Percentiles rank a stretch among this genome's conserved stretches.
phyloP scores from a whole-genome alignment of 2,329 filamentous ascomycete species.

The Colletotrichum sp. region DNA sequence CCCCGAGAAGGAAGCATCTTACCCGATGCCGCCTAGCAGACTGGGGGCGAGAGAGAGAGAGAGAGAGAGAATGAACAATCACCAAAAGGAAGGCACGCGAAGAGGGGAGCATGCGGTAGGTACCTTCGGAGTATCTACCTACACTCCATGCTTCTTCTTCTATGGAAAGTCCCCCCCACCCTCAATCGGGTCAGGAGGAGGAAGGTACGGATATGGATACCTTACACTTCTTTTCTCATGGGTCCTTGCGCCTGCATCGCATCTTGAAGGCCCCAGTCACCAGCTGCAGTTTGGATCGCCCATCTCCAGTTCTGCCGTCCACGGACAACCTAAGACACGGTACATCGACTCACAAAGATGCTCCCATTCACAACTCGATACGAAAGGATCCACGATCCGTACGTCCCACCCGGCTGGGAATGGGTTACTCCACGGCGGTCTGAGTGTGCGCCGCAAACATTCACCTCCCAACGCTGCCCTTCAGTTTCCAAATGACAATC shows the following conservation, averaged over 20 bases:
- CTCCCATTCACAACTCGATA: background rate
- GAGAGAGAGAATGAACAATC: background rate
- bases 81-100: background rate
- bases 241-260: background rate
- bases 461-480: background rate
- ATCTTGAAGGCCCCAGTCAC: background rate
- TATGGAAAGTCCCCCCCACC: background rate
- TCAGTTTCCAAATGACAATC: background rate
- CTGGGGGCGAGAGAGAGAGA: background rate
- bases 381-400: background rate
- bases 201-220: background rate
- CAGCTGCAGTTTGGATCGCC: background rate
- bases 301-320: background rate
- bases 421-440: background rate
- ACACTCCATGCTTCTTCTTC: background rate
- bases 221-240: background rate
- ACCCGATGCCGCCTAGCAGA: background rate
- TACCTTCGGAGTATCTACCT: background rate
- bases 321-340: background rate
- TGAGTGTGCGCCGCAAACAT: background rate
- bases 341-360: background rate
- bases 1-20: background rate
- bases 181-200: background rate
- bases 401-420: background rate
- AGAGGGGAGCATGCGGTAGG: background rate